phyloP scores from a whole-genome alignment of 352 stramenopile genomes.

The Pythium plurisporium region DNA sequence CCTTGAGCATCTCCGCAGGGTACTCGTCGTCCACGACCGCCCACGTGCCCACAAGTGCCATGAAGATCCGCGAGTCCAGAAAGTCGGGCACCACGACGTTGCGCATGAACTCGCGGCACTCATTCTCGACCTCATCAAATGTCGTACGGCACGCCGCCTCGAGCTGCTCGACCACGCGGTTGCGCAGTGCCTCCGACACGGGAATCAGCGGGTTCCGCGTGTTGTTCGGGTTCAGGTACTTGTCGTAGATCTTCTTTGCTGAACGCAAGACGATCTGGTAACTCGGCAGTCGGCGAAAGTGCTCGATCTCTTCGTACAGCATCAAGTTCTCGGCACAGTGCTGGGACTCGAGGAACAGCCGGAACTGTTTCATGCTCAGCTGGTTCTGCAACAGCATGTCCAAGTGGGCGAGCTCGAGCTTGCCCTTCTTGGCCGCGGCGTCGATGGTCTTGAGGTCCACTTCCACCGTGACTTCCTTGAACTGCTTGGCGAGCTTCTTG shows the following conservation, averaged over 20 bases:
- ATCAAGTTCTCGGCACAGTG: constrained; percentile 82
- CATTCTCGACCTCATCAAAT: constrained; percentile 72
- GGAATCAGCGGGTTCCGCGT: constrained; percentile 43
- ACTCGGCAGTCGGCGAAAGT: constrained; percentile 68
- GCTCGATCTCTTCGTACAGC: constrained; percentile 82
- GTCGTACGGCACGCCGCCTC: constrained; percentile 61
- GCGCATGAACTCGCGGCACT: constrained; percentile 73
- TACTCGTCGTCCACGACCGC: constrained; percentile 70
- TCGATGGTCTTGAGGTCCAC: constrained; percentile 51
- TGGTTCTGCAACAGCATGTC: constrained; percentile 72
- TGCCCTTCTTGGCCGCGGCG: constrained; percentile 57
- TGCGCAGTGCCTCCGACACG: constrained; percentile 39
- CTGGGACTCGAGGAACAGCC: constrained; percentile 65
- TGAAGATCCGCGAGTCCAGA: constrained; percentile 80
- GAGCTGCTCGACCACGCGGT: constrained; percentile 47
- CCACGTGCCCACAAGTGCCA: constrained; percentile 78
- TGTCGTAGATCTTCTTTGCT: constrained; percentile 84
- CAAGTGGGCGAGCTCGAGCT: constrained; percentile 69
- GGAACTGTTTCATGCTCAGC: constrained; percentile 60
- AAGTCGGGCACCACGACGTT: constrained; percentile 77
- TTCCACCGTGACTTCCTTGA: constrained; percentile 34
- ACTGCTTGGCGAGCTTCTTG: constrained; percentile 33
- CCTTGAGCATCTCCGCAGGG: constrained; percentile 65
- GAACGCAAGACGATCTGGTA: constrained; percentile 83
- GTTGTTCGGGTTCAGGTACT: constrained; percentile 71